phyloP scores from a whole-genome alignment of 441 rosid genomes.

The Syzygium syzygioides region DNA sequence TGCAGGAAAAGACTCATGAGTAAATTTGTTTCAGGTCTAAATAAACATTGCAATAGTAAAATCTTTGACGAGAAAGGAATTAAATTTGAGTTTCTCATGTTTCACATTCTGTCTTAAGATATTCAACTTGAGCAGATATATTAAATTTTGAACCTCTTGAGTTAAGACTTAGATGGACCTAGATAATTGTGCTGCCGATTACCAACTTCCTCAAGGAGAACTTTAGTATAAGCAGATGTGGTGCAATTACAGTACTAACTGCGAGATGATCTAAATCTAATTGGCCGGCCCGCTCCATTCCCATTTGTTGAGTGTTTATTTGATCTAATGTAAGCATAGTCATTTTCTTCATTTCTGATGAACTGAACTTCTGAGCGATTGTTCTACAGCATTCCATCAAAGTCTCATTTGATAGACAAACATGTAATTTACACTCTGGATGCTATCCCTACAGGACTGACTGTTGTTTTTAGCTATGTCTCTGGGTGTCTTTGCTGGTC shows the following conservation, averaged over 20 bases:
- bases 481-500: too few species aligned
- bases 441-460: not conserved
- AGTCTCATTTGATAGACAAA: not conserved
- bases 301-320: not conserved
- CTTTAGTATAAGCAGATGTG: slow-evolving; percentile 20
- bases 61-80: slow-evolving; percentile 20
- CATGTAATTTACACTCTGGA: not conserved
- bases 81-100: not conserved
- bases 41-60: slow-evolving; percentile 33
- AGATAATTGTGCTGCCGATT: slow-evolving; percentile 14
- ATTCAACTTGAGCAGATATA: not conserved
- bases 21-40: slow-evolving; percentile 30
- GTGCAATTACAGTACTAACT: slow-evolving; percentile 19
- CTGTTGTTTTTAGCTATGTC: not conserved
- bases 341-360: not conserved
- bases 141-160: not conserved
- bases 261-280: slow-evolving; percentile 5
- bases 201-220: slow-evolving; percentile 11
- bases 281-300: not conserved
- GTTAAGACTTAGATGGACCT: slow-evolving; percentile 15
- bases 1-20: slow-evolving; percentile 23
- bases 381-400: not conserved
- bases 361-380: not conserved
- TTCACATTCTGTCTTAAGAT: not conserved
- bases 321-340: not conserved